Evolutionary conservation across 2,329 filamentous ascomycete genomes (phyloP).

Genomic region (Cryphonectria naterciae): DNA sequence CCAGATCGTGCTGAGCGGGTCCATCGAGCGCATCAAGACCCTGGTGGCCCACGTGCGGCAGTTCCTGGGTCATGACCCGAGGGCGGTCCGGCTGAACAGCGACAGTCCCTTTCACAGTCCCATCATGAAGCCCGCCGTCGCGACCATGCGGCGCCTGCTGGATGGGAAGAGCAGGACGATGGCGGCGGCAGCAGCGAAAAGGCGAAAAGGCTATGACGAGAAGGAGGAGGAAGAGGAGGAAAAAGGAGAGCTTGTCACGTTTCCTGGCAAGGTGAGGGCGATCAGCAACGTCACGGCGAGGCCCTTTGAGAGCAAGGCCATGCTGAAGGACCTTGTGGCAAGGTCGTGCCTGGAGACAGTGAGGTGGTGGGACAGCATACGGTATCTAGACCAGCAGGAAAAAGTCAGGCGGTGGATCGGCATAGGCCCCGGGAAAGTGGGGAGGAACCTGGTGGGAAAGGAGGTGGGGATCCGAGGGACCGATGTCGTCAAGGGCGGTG

Average conservation of each 20-base stretch:
- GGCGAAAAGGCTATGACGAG: slow-evolving; percentile 44
- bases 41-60: slow-evolving; percentile 84
- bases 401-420: slow-evolving; percentile 86
- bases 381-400: slow-evolving; percentile 82
- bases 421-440: slow-evolving; percentile 91
- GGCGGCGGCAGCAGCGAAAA: slow-evolving; percentile 56
- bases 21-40: slow-evolving; percentile 78
- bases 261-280: slow-evolving; percentile 75
- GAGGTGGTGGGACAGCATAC: slow-evolving; percentile 91
- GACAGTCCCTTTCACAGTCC: slow-evolving; percentile 91
- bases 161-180: slow-evolving; percentile 59
- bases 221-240: slow-evolving; percentile 53
- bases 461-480: slow-evolving; percentile 86
- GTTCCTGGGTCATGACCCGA: slow-evolving; percentile 88
- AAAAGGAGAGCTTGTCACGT: slow-evolving; percentile 68
- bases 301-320: slow-evolving; percentile 73
- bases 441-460: slow-evolving; percentile 90
- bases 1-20: slow-evolving; percentile 92
- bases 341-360: slow-evolving; percentile 90
- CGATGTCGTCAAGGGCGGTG: slow-evolving; percentile 81
- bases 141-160: slow-evolving; percentile 72
- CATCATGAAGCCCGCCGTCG: slow-evolving; percentile 84
- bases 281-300: slow-evolving; percentile 84
- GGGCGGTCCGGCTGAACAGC: slow-evolving; percentile 83
- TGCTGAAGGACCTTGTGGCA: slow-evolving; percentile 79